Conservation (phyloP, 352 stramenopile genomes). For the Lagenidium giganteum region DNA sequence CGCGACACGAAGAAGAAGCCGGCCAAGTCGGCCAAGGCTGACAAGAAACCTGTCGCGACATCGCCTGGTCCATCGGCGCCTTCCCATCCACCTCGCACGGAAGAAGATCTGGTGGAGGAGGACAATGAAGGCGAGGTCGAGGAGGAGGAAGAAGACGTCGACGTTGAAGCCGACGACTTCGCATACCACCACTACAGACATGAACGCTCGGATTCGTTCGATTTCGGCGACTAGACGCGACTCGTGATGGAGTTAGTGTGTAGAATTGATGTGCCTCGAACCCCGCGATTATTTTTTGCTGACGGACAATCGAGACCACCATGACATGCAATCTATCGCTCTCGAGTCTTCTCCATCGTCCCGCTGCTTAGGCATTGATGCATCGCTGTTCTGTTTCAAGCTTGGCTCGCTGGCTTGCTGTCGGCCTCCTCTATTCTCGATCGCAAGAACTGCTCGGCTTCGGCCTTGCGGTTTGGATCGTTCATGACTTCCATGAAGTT, state of each 20-base stretch:
- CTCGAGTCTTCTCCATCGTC: too few species aligned
- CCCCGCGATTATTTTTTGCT: too few species aligned
- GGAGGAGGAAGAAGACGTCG: not conserved
- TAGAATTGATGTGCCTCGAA: too few species aligned
- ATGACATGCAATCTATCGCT: too few species aligned
- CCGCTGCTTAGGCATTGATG: too few species aligned
- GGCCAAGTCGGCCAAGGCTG: too few species aligned
- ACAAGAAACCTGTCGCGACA: too few species aligned
- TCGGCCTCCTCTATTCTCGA: conserved; percentile 39
- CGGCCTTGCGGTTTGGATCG: conserved; percentile 58
- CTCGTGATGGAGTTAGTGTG: too few species aligned
- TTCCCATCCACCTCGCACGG: conserved; percentile 10
- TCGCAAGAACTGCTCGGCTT: conserved; percentile 72
- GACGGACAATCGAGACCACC: too few species aligned
- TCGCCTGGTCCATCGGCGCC: too few species aligned
- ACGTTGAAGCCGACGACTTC: conserved; percentile 30
- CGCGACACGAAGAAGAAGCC: conserved; percentile 61
- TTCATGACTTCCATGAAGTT: conserved; percentile 86
- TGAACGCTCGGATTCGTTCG: conserved; percentile 54
- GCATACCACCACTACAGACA: conserved; percentile 43
- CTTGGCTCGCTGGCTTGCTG: not conserved
- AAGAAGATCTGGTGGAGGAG: conserved; percentile 13
- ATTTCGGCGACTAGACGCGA: too few species aligned
- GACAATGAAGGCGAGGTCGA: not conserved
- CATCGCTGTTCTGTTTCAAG: too few species aligned